These are phyloP conservation scores for Vicia sativa DNA, from an alignment of 306 rosid genomes.

Conservation along the genomic window DNA sequence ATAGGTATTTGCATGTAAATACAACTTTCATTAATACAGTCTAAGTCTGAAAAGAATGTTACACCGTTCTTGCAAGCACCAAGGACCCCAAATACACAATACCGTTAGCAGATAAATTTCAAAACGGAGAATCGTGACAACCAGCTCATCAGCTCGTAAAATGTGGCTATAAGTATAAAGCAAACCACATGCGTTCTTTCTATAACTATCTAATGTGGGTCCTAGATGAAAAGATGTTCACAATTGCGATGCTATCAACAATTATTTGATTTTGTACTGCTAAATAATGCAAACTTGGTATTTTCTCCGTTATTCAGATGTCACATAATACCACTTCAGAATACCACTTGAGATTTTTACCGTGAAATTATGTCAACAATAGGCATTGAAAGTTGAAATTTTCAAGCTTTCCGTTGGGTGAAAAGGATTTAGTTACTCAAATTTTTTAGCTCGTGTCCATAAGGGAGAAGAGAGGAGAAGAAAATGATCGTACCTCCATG, in stretches of 20 bases:
- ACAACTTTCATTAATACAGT: slow-evolving; percentile 71
- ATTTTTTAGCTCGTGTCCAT: background rate
- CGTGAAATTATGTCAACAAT: slow-evolving; percentile 16
- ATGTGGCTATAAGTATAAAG: slow-evolving; percentile 30
- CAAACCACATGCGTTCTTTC: slow-evolving; percentile 44
- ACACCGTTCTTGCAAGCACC: slow-evolving; percentile 48
- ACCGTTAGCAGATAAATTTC: slow-evolving; percentile 35
- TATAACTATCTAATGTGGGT: slow-evolving; percentile 32
- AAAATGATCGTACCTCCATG: background rate
- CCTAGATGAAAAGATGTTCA: slow-evolving; percentile 34
- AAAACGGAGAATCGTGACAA: slow-evolving; percentile 29
- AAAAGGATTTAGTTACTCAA: background rate
- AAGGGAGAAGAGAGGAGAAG: background rate
- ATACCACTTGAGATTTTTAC: slow-evolving; percentile 2
- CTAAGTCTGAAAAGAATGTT: slow-evolving; percentile 65
- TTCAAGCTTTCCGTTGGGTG: slow-evolving; percentile 2
- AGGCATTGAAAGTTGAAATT: slow-evolving; percentile 10
- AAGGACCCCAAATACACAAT: slow-evolving; percentile 39
- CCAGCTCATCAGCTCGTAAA: slow-evolving; percentile 44
- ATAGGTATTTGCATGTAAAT: slow-evolving; percentile 53
- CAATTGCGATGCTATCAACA: slow-evolving; percentile 16
- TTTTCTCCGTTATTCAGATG: slow-evolving; percentile 25
- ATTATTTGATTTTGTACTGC: slow-evolving; percentile 27
- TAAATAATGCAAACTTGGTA: slow-evolving; percentile 20
- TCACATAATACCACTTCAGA: slow-evolving; percentile 26